Evolutionary conservation across 352 stramenopile species (phyloP), one percentile per base, ranked within the genome.

Genomic region (Thraustochytrium striatum): DNA sequence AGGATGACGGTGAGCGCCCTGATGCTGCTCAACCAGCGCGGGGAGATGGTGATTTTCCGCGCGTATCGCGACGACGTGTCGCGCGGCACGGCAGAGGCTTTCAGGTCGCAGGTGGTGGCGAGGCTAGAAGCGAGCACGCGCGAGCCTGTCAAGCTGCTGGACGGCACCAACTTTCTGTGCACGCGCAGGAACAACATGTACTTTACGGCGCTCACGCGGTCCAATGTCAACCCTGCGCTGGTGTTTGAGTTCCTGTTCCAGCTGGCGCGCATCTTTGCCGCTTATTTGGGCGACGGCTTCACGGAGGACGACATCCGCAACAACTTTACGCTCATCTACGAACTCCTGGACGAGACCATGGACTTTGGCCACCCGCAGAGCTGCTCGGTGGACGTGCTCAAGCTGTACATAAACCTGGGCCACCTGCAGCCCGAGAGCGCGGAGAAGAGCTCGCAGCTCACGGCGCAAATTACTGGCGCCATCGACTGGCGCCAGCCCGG

Each of bases 361-460:
- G 96, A 99, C 87, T 97, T 98, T 89, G 95, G 96, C 3, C 98
- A 98, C 86, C 95, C 95, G 35, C 96, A 98, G 88, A 98, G 98
- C 85, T 97, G 93, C 84, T 93, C 93, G 30, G 96, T 98, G 41
- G 95, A 98, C 86, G 92, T 98, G 25, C 88, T 98, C 82, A 96
- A 96, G 83, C 89, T 97, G 73, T 99, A 98, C 86, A 98, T 98
- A 83, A 98, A 99, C 86, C 87, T 98, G 30, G 95, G 94, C n/a
- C 75, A 84, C 50, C 21, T 69, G 30, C 21, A 94, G 78, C 87
- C 95, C 38, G 92, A 98, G 69, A 91, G 91, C 28, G 87, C 87
- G 11, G 87, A 94, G 69, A 87, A 97, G 30, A 97, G 94, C 28
- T 91, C 85, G 65, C 94, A 98, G 83, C 85, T 89, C 44, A 75